Base-by-base conservation (phyloP, 2,329 filamentous ascomycete species). In the Colletotrichum paranaense region DNA sequence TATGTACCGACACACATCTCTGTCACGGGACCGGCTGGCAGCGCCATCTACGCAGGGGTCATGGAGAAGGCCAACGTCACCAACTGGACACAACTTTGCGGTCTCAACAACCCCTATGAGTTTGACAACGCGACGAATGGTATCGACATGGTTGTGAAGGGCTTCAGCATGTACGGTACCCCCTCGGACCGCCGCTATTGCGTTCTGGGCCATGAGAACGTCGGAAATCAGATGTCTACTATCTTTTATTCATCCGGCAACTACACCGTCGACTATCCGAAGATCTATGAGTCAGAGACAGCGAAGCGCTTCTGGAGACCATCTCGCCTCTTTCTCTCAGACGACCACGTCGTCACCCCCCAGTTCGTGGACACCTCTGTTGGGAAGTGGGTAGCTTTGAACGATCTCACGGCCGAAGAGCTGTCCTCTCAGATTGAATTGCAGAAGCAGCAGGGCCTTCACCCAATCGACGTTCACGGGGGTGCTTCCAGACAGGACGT, bases 291-390 rank as follows among this genome's bases (percentile, higher is more conserved):
- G 2, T n/a, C 63, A 1, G 69, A 76, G 53, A 30, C 69, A 11
- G 28, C 30, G 24, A 75, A 76, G 69, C 67, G 55, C 7, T 76
- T 76, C 42, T 76, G 73, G 74, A 67, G 74, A 3, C 73, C 75
- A 5, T 53, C 60, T 1, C 68, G 42, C 4, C 73, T 75, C 3
- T 76, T 67, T 22, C 5, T 70, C 8, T 73, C 67, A 11, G 69
- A 73, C 16, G 69, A 76, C n/a, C 53, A 65, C 3, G 56, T 67
- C 8, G 72, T 76, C 24, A 69, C 67, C 11, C 69, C 73, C 9
- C 57, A 73, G 3, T 76, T 76, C 38, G 68, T 64, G 22, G 64
- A 75, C 53, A 73, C 65, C 4, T 56, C 46, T 6, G 70, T 76
- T 4, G 75, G 73, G 6, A 56, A 72, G 26, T 76, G 75, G 75